Percentiles rank a stretch among this genome's conserved stretches.
Conservation (phyloP, 1,284 basidiomycete species). For the Lignosus rhinocerotis region DNA sequence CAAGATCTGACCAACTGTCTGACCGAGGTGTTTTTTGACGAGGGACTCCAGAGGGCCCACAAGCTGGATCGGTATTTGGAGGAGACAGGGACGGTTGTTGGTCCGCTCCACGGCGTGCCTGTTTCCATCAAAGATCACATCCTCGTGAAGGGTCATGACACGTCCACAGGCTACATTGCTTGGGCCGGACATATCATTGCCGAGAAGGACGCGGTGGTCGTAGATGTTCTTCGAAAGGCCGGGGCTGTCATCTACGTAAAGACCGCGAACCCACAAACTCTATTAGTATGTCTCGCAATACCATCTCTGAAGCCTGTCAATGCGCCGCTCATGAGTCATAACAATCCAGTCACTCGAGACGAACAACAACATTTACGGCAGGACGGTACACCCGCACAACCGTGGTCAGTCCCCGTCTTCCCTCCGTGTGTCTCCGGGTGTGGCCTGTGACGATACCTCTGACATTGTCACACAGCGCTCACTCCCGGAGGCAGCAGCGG, state of each 20-base stretch:
- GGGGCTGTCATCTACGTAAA: conserved; percentile 61
- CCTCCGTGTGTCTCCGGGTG: neutral
- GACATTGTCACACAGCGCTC: conserved; percentile 31
- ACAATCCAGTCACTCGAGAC: conserved; percentile 45
- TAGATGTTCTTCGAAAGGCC: conserved; percentile 47
- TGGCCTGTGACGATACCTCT: conserved; percentile 10
- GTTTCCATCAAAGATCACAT: conserved; percentile 59
- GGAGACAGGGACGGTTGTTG: conserved; percentile 48
- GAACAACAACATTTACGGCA: conserved; percentile 54
- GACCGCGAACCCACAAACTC: conserved; percentile 57
- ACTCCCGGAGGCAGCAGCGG: conserved; percentile 64
- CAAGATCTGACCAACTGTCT: conserved; percentile 53
- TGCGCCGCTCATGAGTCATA: neutral
- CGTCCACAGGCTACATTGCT: conserved; percentile 50
- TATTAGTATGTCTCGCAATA: conserved; percentile 39
- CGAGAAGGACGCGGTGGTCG: conserved; percentile 45
- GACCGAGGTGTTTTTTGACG: conserved; percentile 55
- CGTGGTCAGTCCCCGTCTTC: conserved; percentile 30
- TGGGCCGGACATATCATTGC: conserved; percentile 49
- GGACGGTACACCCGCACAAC: conserved; percentile 56
- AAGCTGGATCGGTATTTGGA: conserved; percentile 51
- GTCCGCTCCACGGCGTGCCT: conserved; percentile 63
- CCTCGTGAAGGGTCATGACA: conserved; percentile 47
- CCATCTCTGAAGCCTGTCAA: neutral
- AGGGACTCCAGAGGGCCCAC: conserved; percentile 50